phyloP scores from a whole-genome alignment of 495 filamentous ascomycete species.

The Tuber aestivum region DNA sequence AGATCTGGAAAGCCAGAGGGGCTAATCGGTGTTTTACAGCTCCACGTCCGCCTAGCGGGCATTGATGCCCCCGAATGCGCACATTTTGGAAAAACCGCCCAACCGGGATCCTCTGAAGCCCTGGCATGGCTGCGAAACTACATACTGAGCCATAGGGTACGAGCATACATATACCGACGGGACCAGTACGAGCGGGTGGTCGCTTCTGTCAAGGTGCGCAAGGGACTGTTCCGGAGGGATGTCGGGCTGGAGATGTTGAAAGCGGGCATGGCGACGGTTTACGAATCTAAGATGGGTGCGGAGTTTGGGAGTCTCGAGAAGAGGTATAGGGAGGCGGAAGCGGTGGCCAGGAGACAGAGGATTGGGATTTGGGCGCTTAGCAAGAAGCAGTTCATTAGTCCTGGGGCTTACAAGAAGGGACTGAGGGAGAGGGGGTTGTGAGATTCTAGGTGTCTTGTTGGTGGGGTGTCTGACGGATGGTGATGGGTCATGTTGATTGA shows the following conservation, averaged over 20 bases:
- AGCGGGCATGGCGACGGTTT: slow-evolving; percentile 70
- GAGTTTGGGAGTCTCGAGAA: slow-evolving; percentile 69
- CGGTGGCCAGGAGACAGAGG: slow-evolving; percentile 58
- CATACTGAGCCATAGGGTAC: slow-evolving; percentile 66
- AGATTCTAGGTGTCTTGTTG: background rate
- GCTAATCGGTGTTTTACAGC: slow-evolving; percentile 45
- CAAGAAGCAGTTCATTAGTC: slow-evolving; percentile 63
- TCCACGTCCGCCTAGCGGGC: slow-evolving; percentile 82
- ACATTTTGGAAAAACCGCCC: slow-evolving; percentile 82
- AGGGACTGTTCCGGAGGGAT: slow-evolving; percentile 60
- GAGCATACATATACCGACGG: slow-evolving; percentile 68
- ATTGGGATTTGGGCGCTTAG: slow-evolving; percentile 69
- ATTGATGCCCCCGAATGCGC: slow-evolving; percentile 87
- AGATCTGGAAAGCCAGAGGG: background rate
- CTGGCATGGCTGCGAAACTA: slow-evolving; percentile 68
- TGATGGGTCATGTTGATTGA: background rate
- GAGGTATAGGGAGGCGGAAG: slow-evolving; percentile 66
- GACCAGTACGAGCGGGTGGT: slow-evolving; percentile 94
- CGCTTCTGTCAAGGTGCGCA: slow-evolving; percentile 71
- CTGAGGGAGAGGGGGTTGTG: slow-evolving; percentile 46
- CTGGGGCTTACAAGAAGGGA: slow-evolving; percentile 73
- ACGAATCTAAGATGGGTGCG: slow-evolving; percentile 74
- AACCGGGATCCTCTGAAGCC: slow-evolving; percentile 76
- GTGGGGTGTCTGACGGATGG: background rate
- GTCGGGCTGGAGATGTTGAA: slow-evolving; percentile 85